Base-by-base conservation (phyloP, 768 basidiomycete genomes). In the Termitomyces sp. region DNA sequence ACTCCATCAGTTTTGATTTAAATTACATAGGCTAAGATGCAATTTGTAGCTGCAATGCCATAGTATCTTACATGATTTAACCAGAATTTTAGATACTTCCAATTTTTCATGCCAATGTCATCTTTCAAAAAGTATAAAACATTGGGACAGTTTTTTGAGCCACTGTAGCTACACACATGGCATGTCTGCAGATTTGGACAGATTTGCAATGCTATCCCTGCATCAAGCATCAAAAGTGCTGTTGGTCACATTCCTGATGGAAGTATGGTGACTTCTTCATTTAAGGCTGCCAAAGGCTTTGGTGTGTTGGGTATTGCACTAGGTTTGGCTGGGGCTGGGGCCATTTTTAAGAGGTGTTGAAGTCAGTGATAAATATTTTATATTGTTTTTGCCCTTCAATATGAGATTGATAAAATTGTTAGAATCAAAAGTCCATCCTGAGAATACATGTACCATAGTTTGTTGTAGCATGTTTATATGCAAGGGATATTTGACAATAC, bases 241-340 rank as follows among this genome's bases (percentile, higher is more conserved):
- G 38, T 53, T 3, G 10, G 51, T 33, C 43, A 53, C 21, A 6
- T 48, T 42, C 51, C 51, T 35, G 51, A 51, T n/a, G 46, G 51
- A 6, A 45, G 50, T 15, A 30, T 57, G 33, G 56, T 46, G 37
- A 53, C 51, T 21, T 57, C 56, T 0, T 45, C 50, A 33, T 57
- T 48, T 19, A 57, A 57, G 17, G 56, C 30, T 12, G 51, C 56
- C n/a, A 53, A 57, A 57, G 56, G 45, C 14, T 10, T 57, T 5
- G 51, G 56, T 7, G 51, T 30, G 10, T 21, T 57, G 5, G 51
- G 51, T 3, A 41, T 52, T 11, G 51, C 56, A 9, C 14, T 53
- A 15, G 51, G 56, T 21, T 47, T 46, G 12, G 50, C 56, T 19
- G 56, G 56, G 15, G 56, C 31, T 17, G 17, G 51, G 17, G 50